A percentile compares a stretch with the other conserved stretches of the same genome.
phyloP scores from a whole-genome alignment of 305 asterid species.

The Fraxinus greggii region DNA sequence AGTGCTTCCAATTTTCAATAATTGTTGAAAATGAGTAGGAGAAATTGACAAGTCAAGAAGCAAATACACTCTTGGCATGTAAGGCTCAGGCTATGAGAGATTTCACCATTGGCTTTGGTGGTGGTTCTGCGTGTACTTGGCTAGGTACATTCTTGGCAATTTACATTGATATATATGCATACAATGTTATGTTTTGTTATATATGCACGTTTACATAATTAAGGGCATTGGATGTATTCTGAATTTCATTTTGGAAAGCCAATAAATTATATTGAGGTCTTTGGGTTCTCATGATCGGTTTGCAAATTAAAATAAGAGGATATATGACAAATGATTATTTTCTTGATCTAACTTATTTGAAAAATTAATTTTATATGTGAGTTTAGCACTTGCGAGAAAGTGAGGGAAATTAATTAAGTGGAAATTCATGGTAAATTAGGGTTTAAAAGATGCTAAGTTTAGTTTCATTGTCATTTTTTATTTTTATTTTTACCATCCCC shows the following conservation, averaged over 20 bases:
- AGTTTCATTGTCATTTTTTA: not conserved
- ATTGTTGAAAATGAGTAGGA: constrained; percentile 36
- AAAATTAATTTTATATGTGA: not conserved
- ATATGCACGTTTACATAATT: not conserved
- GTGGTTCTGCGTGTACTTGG: constrained; percentile 44
- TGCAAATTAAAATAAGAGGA: constrained; percentile 10
- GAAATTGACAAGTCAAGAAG: constrained; percentile 46
- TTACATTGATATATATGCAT: not conserved
- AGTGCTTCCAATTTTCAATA: not conserved
- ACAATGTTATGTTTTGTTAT: not conserved
- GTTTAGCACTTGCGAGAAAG: not conserved
- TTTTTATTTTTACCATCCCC: no score
- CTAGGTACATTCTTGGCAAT: constrained; percentile 39
- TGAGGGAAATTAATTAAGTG: not conserved
- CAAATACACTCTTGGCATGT: constrained; percentile 35
- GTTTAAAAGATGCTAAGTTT: not conserved
- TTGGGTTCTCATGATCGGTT: constrained; percentile 6
- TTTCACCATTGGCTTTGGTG: constrained; percentile 34
- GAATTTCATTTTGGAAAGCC: not conserved
- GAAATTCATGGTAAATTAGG: not conserved
- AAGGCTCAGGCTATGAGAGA: constrained; percentile 33
- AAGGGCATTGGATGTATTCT: not conserved
- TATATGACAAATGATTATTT: not conserved
- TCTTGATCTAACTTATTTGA: not conserved
- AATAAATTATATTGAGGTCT: not conserved